Evolutionary conservation across 495 filamentous ascomycete species (phyloP), one percentile per base, ranked within the genome.

Genomic region (Ramalina intermedia): DNA sequence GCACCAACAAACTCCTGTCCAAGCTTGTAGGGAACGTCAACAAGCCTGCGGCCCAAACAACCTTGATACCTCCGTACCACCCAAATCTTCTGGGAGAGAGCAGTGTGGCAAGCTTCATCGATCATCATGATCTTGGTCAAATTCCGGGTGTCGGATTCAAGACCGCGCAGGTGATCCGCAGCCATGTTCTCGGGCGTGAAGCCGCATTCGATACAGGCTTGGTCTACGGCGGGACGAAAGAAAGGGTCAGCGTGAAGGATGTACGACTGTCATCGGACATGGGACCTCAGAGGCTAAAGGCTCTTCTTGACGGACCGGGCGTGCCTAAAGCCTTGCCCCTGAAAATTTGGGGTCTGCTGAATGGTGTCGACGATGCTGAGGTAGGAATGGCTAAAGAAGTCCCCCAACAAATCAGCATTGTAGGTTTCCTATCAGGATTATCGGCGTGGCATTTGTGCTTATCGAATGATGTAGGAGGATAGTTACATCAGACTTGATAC

Each of bases 71-170:
- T 11, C 79, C 82, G 2, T 78, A 78, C 45, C 61, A 63, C 18
- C 14, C 53, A 9, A 36, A 55, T 13, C 40, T 44, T 17, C 49
- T 42, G 11, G 49, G 41, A 1, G 48, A 58, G 4, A 58, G 52
- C 12, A 82, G 80, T 54, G 69, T 86, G 26, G 65, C 64, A 2
- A 52, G 56, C 0, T 95, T 96, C 56, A 69, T 96, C 48, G 87
- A 93, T 55, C 57, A 51, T 16, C 82, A 87, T 55, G 77, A 80
- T 48, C 78, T 96, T 44, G 80, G 85, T 38, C 84, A 82, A 56
- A 75, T 96, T 29, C 90, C 90, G 0, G 86, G 88, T 0, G 85
- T 96, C 35, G 88, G 90, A 8, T 80, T 75, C 55, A 89, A 83
- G 46, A 72, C 77, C n/a, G 78, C 86, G 1, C 76, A 80, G 50